Evolutionary conservation across 495 filamentous ascomycete genomes (phyloP), one percentile per base, ranked within the genome.

Genomic region (Penicillium goetzii): DNA sequence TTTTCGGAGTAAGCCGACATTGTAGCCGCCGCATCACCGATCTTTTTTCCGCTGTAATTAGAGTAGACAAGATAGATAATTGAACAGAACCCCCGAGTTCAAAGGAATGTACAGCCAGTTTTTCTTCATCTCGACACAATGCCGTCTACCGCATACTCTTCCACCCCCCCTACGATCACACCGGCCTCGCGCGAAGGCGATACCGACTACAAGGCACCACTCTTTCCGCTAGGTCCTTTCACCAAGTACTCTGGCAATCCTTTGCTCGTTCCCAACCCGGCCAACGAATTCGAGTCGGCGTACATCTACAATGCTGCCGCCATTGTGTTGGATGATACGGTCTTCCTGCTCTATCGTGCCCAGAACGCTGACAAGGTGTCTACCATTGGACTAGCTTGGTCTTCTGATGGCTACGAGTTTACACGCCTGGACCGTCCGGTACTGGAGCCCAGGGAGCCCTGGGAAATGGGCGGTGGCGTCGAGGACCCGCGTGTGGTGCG

Each of bases 231-330:
- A 23, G 43, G 43, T 14, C 43, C 43, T 12, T 47, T 47, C 12
- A 47, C 43, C 21, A 47, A 47, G 21, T 47, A 47, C 19, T 25
- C 43, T 47, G 43, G 43, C 43, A 47, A 47, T 25, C 43, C 43
- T 23, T 25, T 47, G 21, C 43, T 28, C 50, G 15, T 33, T n/a
- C 50, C 43, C 4, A 47, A 47, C 43, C 43, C 43, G 1, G 43
- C 10, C 19, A 47, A 47, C 43, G 43, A 47, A 12, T 47, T 47
- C 3, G 43, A 47, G 25, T 47, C 43, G 21, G 43, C 43, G 25
- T 25, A 47, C 43, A 47, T 47, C 19, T 47, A 47, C 21, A 47
- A 47, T 47, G 43, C 43, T 47, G 43, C 43, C 12, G 43, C 43
- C 8, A 47, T 47, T 25, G 43, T 47, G 43, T 23, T 47, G 19